Percentiles rank a stretch among this genome's conserved stretches.
These are phyloP conservation scores for Canavalia ensiformis DNA, from an alignment of 306 rosid genomes.

Conservation along the genomic window DNA sequence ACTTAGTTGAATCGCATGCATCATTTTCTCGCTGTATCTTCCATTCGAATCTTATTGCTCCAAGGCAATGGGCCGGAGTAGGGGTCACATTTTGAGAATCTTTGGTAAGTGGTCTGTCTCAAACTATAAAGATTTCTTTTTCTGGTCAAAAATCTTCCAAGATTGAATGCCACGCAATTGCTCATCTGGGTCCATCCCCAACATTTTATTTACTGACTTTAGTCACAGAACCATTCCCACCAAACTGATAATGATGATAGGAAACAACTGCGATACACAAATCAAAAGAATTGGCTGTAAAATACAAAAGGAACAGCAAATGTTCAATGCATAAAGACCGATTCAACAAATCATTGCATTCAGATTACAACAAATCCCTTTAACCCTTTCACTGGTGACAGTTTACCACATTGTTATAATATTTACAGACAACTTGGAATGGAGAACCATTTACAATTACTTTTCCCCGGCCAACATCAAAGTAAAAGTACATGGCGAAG, in stretches of 20 bases:
- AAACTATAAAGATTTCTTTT: not conserved
- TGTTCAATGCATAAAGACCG: conserved; percentile 36
- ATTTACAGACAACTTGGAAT: conserved; percentile 49
- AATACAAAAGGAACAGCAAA: conserved; percentile 1
- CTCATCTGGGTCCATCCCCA: conserved; percentile 26
- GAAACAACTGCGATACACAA: conserved; percentile 40
- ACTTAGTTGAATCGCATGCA: not conserved
- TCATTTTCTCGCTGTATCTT: conserved; percentile 12
- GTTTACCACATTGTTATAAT: conserved; percentile 41
- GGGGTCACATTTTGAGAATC: conserved; percentile 30
- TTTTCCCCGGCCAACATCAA: conserved; percentile 47
- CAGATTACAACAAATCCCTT: conserved; percentile 41
- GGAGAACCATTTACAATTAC: conserved; percentile 50
- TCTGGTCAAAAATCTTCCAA: not conserved
- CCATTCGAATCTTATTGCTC: conserved; percentile 17
- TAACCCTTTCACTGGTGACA: conserved; percentile 13
- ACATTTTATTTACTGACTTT: conserved; percentile 1
- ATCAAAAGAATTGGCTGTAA: conserved; percentile 8
- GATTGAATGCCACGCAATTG: conserved; percentile 18
- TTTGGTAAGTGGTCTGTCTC: conserved; percentile 19
- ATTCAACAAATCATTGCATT: conserved; percentile 42
- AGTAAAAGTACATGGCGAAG: conserved; percentile 40
- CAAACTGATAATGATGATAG: conserved; percentile 38
- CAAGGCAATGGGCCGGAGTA: not conserved
- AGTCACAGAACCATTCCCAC: conserved; percentile 34